Conservation (phyloP, 768 basidiomycete species). For the Porphyrellus cyaneotinctus region DNA sequence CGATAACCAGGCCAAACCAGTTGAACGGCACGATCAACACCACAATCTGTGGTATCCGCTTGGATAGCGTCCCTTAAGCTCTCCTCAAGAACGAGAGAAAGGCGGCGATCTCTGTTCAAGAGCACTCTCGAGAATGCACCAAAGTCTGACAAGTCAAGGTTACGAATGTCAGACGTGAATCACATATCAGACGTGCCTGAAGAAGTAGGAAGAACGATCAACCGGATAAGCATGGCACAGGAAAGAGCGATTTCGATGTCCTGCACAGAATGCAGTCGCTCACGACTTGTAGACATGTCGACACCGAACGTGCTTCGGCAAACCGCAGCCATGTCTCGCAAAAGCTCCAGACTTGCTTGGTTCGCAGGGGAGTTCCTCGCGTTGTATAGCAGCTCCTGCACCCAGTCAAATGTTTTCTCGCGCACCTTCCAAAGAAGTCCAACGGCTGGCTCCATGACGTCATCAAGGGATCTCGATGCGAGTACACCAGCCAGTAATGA, state of each 20-base stretch:
- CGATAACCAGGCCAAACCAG: not conserved
- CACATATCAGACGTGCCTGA: not conserved
- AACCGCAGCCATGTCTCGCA: not conserved
- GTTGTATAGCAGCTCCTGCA: too few relatives aligned
- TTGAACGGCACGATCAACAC: not conserved
- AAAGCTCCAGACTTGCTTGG: not conserved
- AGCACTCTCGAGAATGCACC: not conserved
- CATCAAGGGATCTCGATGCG: too few relatives aligned
- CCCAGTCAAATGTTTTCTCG: not conserved
- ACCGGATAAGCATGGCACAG: not conserved
- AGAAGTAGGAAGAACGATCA: not conserved
- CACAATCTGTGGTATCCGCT: not conserved
- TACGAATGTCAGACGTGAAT: too few relatives aligned
- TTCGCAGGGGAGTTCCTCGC: too few relatives aligned
- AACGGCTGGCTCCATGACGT: too few relatives aligned
- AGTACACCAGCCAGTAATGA: too few relatives aligned
- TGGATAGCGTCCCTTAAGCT: not conserved
- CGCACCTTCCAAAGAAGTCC: too few relatives aligned
- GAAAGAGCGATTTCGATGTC: not conserved
- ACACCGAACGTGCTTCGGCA: not conserved
- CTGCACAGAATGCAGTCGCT: not conserved
- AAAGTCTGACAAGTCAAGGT: too few relatives aligned
- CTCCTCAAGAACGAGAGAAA: not conserved
- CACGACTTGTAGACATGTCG: rapidly evolving
- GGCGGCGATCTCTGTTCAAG: not conserved